phyloP scores from a whole-genome alignment of 352 stramenopile genomes.

The Phytopythium boreale region DNA sequence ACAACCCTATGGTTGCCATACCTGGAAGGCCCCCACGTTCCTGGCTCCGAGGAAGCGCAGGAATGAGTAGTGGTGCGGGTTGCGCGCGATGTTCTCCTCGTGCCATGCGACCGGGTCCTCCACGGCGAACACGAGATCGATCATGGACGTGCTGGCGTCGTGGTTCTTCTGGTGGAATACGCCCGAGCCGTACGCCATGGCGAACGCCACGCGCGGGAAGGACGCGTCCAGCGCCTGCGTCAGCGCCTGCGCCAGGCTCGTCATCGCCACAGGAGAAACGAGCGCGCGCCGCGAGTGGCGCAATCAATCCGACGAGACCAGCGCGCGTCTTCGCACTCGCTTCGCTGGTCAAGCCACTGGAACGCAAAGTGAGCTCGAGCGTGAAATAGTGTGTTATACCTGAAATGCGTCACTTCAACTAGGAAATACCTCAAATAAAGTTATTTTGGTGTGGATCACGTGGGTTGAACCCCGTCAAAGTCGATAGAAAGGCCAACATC shows the following conservation, averaged over 20 bases:
- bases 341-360: neutral
- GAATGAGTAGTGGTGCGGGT: slow-evolving; percentile 79
- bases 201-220: slow-evolving; percentile 74
- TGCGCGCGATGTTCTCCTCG: slow-evolving; percentile 68
- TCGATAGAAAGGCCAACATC: slow-evolving; percentile 6
- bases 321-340: neutral
- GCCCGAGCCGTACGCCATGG: slow-evolving; percentile 83
- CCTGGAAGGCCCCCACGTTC: slow-evolving; percentile 58
- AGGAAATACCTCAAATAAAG: neutral
- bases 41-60: slow-evolving; percentile 64
- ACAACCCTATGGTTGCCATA: neutral
- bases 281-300: slow-evolving; percentile 5
- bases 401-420: neutral
- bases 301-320: no score
- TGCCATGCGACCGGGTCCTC: slow-evolving; percentile 81
- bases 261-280: slow-evolving; percentile 8
- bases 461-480: slow-evolving; percentile 6
- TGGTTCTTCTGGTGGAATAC: slow-evolving; percentile 81
- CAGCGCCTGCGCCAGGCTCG: slow-evolving; percentile 31
- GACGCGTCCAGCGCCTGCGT: slow-evolving; percentile 47
- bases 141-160: slow-evolving; percentile 74
- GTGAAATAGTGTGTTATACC: neutral
- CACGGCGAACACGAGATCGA: slow-evolving; percentile 89
- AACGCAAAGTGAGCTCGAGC: neutral
- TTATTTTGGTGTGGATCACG: neutral